These are phyloP conservation scores for Candida glucosophila DNA, from an alignment of 1,139 yeast species.

Conservation along the genomic window DNA sequence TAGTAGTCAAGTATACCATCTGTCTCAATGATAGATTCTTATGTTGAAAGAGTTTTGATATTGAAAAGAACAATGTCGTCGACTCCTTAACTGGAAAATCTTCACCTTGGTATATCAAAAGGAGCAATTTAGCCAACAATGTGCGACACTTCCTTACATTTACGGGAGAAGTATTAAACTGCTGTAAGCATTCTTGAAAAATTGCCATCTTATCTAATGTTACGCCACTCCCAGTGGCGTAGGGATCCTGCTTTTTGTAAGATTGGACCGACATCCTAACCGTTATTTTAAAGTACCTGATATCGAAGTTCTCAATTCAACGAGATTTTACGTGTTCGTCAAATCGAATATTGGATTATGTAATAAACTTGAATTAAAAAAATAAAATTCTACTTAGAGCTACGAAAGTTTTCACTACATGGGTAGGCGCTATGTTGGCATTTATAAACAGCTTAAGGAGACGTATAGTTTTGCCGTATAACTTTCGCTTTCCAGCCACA, in stretches of 20 bases:
- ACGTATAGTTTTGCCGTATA: not conserved
- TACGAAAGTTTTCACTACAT: not conserved
- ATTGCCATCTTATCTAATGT: constrained; percentile 94
- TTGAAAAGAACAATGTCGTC: constrained; percentile 85
- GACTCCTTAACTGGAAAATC: constrained; percentile 79
- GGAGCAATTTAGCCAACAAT: constrained; percentile 63
- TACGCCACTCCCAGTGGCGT: constrained; percentile 37
- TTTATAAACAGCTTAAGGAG: constrained; percentile 10
- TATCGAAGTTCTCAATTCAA: constrained; percentile 1
- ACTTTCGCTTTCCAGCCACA: constrained; percentile 1
- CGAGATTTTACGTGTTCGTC: constrained; percentile 4
- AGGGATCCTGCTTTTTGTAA: constrained; percentile 78
- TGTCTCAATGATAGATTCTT: constrained; percentile 87
- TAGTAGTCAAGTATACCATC: constrained; percentile 86
- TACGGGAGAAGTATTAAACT: constrained; percentile 87
- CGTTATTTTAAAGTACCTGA: constrained; percentile 1
- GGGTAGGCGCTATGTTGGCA: constrained; percentile 9
- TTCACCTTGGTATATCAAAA: constrained; percentile 77
- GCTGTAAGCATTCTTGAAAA: constrained; percentile 89
- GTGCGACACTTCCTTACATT: constrained; percentile 81
- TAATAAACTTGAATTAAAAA: constrained; percentile 2
- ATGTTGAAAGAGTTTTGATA: constrained; percentile 91
- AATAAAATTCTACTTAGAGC: not conserved
- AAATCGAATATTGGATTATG: constrained; percentile 3
- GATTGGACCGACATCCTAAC: constrained; percentile 63